Base-by-base conservation (phyloP, 805 yeast genomes). In the Ogataea sp. region DNA sequence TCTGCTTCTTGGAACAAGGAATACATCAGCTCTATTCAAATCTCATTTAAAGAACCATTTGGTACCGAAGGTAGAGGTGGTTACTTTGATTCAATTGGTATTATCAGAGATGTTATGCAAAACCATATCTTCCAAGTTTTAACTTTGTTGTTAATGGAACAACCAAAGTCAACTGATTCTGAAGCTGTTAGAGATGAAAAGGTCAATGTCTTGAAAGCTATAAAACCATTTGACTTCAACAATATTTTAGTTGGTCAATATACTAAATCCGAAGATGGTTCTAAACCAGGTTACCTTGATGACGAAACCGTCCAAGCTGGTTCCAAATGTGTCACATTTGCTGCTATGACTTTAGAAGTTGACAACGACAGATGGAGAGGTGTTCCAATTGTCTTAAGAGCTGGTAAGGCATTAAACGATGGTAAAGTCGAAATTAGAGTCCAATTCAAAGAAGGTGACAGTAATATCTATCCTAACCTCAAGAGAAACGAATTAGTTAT, bases 31-130 rank as follows among this genome's bases (percentile, higher is more conserved):
- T 75, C 81, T 30, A 80, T 93, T 45, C 96, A 90, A 69, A 79
- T 93, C 50, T 75, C 90, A 13, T 90, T 93, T 72, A 93, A 93
- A 68, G 98, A 93, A 68, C 86, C 93, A n/a, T 93, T 93, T 53
- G 98, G 98, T 40, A 93, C 98, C 31, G 96, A 93, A 66, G 98
- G 98, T 41, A 79, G 98, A 59, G 98, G 98, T 51, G 98, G 98
- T 29, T 93, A 93, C 68, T 93, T 93, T 56, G 97, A 93, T 64
- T 70, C 73, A 40, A 87, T 89, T 55, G 98, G 98, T 43, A 93
- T 93, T 58, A 84, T 93, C 50, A 79, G 98, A 63, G 98, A 93
- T 58, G 97, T 93, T 36, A 90, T 93, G 87, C 98, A 93, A 70
- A 93, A 93, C 72, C 98, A 93, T 67, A 65, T 93, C 52, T 71